These are phyloP conservation scores for Recurvomyces mirabilis DNA, from an alignment of 495 filamentous ascomycete genomes.

Conservation along the genomic window DNA sequence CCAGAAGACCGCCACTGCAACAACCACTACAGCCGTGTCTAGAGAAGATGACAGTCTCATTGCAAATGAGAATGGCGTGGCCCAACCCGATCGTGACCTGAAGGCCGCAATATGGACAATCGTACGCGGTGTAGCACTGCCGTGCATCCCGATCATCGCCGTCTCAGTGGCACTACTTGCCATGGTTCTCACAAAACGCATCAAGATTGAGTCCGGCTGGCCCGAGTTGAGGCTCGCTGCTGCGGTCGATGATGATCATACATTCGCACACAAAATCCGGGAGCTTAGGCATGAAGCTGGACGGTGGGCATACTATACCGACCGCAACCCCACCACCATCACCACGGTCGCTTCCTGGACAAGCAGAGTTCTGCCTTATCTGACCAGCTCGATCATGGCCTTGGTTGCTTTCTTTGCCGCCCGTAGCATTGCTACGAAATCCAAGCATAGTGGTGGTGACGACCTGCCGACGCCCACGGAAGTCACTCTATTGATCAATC, in stretches of 20 bases:
- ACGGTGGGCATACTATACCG: background rate
- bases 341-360: constrained; percentile 1
- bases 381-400: constrained; percentile 1
- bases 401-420: constrained; percentile 2
- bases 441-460: background rate
- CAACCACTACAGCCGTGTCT: too few relatives aligned
- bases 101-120: background rate
- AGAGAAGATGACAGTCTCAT: too few relatives aligned
- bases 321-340: constrained; percentile 1
- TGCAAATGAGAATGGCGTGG: too few relatives aligned
- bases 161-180: background rate
- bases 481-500: background rate
- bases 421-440: background rate
- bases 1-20: too few relatives aligned
- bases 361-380: background rate
- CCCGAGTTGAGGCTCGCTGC: background rate
- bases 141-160: background rate
- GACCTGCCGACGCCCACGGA: background rate
- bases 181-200: background rate
- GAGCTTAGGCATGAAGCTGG: background rate
- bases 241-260: too few relatives aligned
- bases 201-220: background rate
- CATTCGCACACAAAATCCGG: background rate
- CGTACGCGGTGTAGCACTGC: background rate
- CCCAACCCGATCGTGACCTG: background rate